phyloP scores from a whole-genome alignment of 169 alveolate species.

The Cryptosporidium sp. region DNA sequence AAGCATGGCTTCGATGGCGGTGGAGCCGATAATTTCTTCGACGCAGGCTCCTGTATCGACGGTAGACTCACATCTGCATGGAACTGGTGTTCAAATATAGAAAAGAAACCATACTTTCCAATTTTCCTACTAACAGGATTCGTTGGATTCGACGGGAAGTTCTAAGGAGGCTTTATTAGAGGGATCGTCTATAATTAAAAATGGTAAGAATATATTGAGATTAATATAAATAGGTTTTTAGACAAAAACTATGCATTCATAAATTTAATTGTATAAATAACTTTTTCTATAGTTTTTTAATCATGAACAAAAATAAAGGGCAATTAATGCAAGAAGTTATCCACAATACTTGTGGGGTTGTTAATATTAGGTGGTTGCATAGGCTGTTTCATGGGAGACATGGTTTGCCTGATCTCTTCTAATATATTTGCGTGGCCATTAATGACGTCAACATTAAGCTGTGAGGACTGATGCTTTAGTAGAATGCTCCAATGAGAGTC shows the following conservation, averaged over 20 bases:
- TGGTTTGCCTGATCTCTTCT: slow-evolving; percentile 40
- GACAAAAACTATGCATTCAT: background rate
- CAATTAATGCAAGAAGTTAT: background rate
- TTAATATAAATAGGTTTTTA: background rate
- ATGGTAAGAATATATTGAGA: background rate
- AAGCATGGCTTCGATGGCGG: slow-evolving; percentile 95
- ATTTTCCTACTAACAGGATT: slow-evolving; percentile 92
- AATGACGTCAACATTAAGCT: slow-evolving; percentile 29
- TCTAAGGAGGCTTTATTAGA: background rate
- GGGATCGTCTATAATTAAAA: background rate
- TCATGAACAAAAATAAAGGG: background rate
- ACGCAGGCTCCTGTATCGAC: slow-evolving; percentile 95
- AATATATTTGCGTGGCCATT: slow-evolving; percentile 59
- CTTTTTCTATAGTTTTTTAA: too few relatives aligned
- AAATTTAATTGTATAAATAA: background rate
- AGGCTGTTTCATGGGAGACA: background rate
- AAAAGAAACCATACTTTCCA: slow-evolving; percentile 91
- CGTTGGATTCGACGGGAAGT: slow-evolving; percentile 90
- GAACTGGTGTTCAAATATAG: slow-evolving; percentile 93
- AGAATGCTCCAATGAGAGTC: slow-evolving; percentile 72
- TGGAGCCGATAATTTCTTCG: slow-evolving; percentile 94
- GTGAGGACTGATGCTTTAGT: slow-evolving; percentile 25
- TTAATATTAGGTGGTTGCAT: background rate
- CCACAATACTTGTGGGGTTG: background rate
- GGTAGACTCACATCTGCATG: slow-evolving; percentile 95